Evolutionary conservation across 192 early-diverging fungal genomes (phyloP), one percentile per base, ranked within the genome.

Genomic region (Gaertneriomyces semiglobifer): DNA sequence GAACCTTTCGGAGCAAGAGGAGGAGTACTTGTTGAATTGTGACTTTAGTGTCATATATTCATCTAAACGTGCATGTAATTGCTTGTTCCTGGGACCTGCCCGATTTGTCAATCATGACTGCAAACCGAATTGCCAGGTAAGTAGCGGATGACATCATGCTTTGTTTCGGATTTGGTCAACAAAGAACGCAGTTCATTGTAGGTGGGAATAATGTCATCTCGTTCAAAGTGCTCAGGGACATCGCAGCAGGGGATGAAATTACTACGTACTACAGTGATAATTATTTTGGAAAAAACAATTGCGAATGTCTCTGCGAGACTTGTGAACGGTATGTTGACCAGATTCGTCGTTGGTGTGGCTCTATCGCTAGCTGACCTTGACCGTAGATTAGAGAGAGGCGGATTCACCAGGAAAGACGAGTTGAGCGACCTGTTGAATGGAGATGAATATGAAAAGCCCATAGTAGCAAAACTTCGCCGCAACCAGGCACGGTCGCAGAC

Each of bases 61-160:
- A 52, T 75, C 71, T 39, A 80, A 79, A 66, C 71, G 79, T 44
- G 79, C 76, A 8, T 68, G 69, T 62, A 81, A 78, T 73, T 86
- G 84, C 58, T 57, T 89, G 41, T 86, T 90, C 51, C 68, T 88
- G 41, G 89, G 89, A 14, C 89, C 89, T 3, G 89, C 86, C 2
- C 77, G 89, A 10, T 90, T 90, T 65, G 83, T 86, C 44, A 90
- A 90, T 70, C 89, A 90, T 66, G 87, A 90, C 68, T 90, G 89
- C 66, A 67, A 78, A 51, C 81, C 89, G 1, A 90, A 88, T 54
- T 80, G 78, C 59, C 71, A 78, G 68, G 79, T 81, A 64, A 6
- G 47, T 25, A n/a, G 8, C n/a, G n/a, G 20, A 20, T 18, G 50
- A 52, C 2, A 33, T 52, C 3, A 52, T n/a, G 20, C n/a, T 20